Conservation (phyloP, 2,329 filamentous ascomycete species). For the Penicillium brasilianum region DNA sequence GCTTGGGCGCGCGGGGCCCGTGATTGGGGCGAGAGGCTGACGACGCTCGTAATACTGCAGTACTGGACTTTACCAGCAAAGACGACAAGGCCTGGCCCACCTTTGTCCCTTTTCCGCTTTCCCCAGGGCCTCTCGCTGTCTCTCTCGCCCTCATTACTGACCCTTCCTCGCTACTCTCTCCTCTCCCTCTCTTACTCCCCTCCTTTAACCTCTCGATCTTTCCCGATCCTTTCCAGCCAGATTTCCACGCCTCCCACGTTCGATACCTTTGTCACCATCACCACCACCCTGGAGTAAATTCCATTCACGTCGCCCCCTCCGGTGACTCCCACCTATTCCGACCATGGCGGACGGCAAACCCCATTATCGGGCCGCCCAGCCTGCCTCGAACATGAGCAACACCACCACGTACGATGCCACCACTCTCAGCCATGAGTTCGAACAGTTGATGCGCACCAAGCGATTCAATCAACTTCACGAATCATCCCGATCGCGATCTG, state of each 20-base stretch:
- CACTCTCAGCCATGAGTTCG: slow-evolving; percentile 81
- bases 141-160: neutral
- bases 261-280: slow-evolving; percentile 10
- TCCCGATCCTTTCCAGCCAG: neutral
- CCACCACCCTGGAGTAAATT: slow-evolving; percentile 36
- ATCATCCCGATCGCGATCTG: slow-evolving; percentile 61
- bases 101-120: slow-evolving; percentile 6
- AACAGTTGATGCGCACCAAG: slow-evolving; percentile 83
- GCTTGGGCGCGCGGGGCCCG: slow-evolving; percentile 40
- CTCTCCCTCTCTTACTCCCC: neutral
- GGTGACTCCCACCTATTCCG: slow-evolving; percentile 33
- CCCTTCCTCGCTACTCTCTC: neutral
- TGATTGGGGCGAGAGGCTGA: slow-evolving; percentile 47
- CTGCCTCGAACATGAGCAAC: slow-evolving; percentile 26
- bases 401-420: slow-evolving; percentile 69
- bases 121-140: slow-evolving; percentile 13
- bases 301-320: slow-evolving; percentile 30
- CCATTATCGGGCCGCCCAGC: slow-evolving; percentile 33
- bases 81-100: slow-evolving; percentile 10
- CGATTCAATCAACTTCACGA: slow-evolving; percentile 82
- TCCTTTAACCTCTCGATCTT: slow-evolving; percentile 20
- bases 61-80: no score
- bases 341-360: slow-evolving; percentile 48
- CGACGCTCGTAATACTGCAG: slow-evolving; percentile 40
- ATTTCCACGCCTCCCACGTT: neutral